These are phyloP conservation scores for Aureobasidium sp. DNA, from an alignment of 2,329 filamentous ascomycete genomes.

Conservation along the genomic window DNA sequence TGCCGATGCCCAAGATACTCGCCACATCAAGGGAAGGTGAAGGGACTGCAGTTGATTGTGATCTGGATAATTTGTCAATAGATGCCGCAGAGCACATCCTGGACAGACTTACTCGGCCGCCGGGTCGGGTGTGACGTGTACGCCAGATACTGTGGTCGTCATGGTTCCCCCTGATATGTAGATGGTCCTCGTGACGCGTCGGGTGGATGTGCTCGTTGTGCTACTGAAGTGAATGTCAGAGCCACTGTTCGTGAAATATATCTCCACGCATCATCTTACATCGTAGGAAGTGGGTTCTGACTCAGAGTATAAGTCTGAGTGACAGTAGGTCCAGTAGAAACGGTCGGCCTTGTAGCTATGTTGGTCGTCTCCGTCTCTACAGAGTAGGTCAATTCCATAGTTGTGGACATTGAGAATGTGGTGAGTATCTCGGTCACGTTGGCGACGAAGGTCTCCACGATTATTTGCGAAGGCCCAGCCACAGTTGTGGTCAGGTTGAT, in stretches of 20 bases:
- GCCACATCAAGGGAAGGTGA: conserved; percentile 1
- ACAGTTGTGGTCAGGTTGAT: conserved; percentile 35
- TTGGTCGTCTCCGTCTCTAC: conserved; percentile 29
- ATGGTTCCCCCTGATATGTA: conserved; percentile 3
- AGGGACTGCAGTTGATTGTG: not conserved
- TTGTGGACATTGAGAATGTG: conserved; percentile 32
- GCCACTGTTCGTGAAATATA: too few relatives aligned
- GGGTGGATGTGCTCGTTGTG: conserved; percentile 14
- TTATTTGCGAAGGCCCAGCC: conserved; percentile 25
- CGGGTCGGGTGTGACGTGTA: not conserved
- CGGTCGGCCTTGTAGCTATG: conserved; percentile 17
- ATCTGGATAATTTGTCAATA: not conserved
- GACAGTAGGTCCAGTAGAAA: conserved; percentile 22
- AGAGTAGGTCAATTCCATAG: conserved; percentile 30
- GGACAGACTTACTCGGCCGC: not conserved
- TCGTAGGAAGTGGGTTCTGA: conserved; percentile 17
- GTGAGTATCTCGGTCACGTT: conserved; percentile 32
- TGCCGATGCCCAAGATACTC: not conserved
- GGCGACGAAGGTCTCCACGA: conserved; percentile 33
- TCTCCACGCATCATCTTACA: conserved; percentile 18
- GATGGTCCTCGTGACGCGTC: conserved; percentile 14
- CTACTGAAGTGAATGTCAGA: not conserved
- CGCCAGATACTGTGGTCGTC: not conserved
- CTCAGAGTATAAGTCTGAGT: conserved; percentile 24
- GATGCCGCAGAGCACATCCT: not conserved